Evolutionary conservation across 225 moss, liverwort and hornwort genomes (phyloP), one percentile per base, ranked within the genome.

Genomic region (Lunularia cruciata): DNA sequence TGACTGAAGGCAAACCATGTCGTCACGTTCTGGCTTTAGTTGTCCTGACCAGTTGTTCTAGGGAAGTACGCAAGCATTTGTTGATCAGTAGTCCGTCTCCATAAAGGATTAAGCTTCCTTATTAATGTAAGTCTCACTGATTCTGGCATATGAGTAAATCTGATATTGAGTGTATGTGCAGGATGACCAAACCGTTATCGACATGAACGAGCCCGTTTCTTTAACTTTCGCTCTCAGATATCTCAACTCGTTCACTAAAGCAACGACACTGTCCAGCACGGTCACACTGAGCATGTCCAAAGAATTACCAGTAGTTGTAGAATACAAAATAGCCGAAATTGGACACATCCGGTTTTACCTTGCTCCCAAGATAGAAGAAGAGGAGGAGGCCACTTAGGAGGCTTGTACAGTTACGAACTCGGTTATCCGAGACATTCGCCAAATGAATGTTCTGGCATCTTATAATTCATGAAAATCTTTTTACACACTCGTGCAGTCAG

Each of bases 271-370:
- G 58, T 87, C 89, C 35, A 85, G 75, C 79, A 77, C 83, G 0
- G 89, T 90, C 12, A 87, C 87, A 5, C 47, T 90, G 69, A 87
- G 89, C 18, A 87, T 90, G 89, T 87, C 87, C 8, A 85, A 90
- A 47, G 89, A 90, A 80, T 74, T 90, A 0, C 89, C 89, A 15
- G 83, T 90, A 0, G 85, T 87, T 22, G 87, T 88, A 1, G 89
- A 90, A 34, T 90, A 90, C 63, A 90, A 90, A 68, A 87, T 90
- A 2, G 89, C 81, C 4, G 89, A 90, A 1, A 87, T 87, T 83
- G 89, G 89, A 3, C 85, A 90, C 30, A 80, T 90, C 47, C 35
- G 89, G 3, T 90, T 83, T 64, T 87, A 90, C 37, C 68, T 90
- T 1, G 89, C 89, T 8, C 89, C 89, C 0, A 90, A 90, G 56